phyloP scores from a whole-genome alignment of 2,329 filamentous ascomycete species.

The Sarocladium kiliense region DNA sequence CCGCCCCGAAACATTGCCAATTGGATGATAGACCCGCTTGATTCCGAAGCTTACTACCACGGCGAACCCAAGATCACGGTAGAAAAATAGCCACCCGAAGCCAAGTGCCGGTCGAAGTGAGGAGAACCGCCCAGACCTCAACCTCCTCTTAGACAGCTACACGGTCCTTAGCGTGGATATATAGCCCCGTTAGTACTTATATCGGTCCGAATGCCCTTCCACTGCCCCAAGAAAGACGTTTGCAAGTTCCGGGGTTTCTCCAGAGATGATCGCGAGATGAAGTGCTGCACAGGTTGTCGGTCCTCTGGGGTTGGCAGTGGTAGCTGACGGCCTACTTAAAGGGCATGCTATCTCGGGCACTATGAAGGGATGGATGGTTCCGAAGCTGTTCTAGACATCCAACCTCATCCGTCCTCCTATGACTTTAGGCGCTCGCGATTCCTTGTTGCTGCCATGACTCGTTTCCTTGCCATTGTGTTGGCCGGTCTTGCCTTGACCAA shows the following conservation, averaged over 20 bases:
- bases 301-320: neutral
- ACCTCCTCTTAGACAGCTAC: neutral
- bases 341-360: neutral
- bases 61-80: neutral
- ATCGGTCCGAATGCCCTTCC: constrained; percentile 2
- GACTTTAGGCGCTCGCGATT: neutral
- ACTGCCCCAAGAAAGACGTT: neutral
- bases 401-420: neutral
- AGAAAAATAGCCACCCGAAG: neutral
- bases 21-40: neutral
- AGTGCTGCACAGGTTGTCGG: neutral
- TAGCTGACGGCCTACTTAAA: neutral
- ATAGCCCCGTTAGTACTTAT: neutral
- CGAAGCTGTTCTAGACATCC: neutral
- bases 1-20: neutral
- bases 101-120: constrained; percentile 2
- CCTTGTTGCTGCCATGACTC: neutral
- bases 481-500: neutral
- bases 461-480: neutral
- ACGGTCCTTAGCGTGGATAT: neutral
- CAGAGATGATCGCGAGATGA: neutral
- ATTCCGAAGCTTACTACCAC: neutral
- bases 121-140: constrained; percentile 2
- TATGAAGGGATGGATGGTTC: neutral
- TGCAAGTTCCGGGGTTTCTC: neutral